phyloP scores from a whole-genome alignment of 306 rosid genomes.

The Dalbergia cultrata region DNA sequence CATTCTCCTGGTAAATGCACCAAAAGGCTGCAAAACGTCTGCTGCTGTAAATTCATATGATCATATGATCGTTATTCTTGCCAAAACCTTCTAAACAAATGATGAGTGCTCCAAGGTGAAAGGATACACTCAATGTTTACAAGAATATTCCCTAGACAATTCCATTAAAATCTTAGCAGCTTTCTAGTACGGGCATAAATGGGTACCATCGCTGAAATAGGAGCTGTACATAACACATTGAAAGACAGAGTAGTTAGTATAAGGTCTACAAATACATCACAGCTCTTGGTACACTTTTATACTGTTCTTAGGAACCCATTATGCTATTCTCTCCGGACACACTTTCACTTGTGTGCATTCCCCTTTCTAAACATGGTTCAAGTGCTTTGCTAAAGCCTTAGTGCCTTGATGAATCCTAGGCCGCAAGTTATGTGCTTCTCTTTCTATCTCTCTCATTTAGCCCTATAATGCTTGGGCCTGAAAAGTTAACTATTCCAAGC shows the following conservation, averaged over 20 bases:
- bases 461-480: not conserved
- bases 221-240: not conserved
- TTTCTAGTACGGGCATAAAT: not conserved
- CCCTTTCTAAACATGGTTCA: slow-evolving; percentile 5
- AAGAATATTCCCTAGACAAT: not conserved
- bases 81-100: not conserved
- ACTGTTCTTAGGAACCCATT: too few species aligned
- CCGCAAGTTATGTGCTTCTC: not conserved
- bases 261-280: not conserved
- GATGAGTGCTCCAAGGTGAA: slow-evolving; percentile 9
- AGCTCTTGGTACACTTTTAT: too few species aligned
- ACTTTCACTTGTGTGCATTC: slow-evolving; percentile 10
- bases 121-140: not conserved
- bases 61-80: not conserved
- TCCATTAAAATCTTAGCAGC: not conserved
- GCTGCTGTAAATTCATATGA: not conserved
- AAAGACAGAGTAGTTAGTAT: not conserved
- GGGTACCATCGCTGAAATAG: not conserved
- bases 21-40: not conserved
- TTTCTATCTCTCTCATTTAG: slow-evolving; percentile 13
- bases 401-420: slow-evolving; percentile 2
- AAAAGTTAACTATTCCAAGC: slow-evolving; percentile 14
- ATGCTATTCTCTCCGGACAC: not conserved
- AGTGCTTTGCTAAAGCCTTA: not conserved
- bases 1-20: not conserved